Conservation (phyloP, 306 rosid genomes). For the Medicago lupulina region DNA sequence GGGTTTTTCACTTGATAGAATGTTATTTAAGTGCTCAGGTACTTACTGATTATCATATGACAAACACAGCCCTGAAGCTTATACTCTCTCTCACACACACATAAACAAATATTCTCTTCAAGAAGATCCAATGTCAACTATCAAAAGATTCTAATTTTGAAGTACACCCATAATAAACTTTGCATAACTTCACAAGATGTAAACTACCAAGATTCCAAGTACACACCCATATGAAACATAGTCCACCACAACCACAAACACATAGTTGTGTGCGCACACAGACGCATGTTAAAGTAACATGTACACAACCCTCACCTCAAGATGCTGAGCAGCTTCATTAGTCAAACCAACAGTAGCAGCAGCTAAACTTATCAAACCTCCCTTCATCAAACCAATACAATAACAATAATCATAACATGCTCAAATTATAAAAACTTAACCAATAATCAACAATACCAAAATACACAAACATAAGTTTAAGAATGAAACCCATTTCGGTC, state of each 20-base stretch:
- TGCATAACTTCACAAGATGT: conserved; percentile 13
- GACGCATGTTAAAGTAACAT: conserved; percentile 3
- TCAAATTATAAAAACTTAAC: too few species aligned
- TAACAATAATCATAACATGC: neutral
- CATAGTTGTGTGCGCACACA: neutral
- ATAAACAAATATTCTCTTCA: conserved; percentile 4
- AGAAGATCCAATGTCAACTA: conserved; percentile 25
- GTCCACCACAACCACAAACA: neutral
- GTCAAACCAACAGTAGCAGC: conserved; percentile 97
- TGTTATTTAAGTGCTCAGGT: too few species aligned
- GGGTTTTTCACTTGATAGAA: too few species aligned
- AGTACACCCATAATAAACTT: neutral
- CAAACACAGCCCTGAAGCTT: neutral
- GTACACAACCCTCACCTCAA: conserved; percentile 67
- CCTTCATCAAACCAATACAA: conserved; percentile 52
- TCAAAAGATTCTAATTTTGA: neutral
- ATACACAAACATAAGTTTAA: neutral
- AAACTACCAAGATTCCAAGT: neutral
- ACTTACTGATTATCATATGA: too few species aligned
- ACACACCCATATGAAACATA: conserved; percentile 1
- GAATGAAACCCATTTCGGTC: too few species aligned
- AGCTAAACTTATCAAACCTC: conserved; percentile 96
- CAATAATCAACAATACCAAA: neutral
- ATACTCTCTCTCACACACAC: neutral
- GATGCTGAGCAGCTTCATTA: conserved; percentile 87